phyloP scores from a whole-genome alignment of 2,329 filamentous ascomycete genomes.

The Samsoniella hepiali region DNA sequence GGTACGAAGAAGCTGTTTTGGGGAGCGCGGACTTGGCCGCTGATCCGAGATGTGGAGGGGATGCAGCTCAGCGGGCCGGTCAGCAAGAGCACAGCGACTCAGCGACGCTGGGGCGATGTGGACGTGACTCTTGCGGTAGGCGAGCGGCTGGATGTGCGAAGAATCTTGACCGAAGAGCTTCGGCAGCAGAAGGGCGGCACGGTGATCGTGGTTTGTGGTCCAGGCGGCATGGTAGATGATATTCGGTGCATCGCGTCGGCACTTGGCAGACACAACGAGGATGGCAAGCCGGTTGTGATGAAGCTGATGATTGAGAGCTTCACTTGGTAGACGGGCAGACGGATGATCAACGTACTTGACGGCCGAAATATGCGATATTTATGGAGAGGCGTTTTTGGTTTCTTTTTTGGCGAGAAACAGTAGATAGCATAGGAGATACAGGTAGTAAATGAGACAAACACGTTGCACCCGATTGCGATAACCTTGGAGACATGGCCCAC shows the following conservation, averaged over 20 bases:
- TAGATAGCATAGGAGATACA: background rate
- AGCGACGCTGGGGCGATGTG: constrained; percentile 27
- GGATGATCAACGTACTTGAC: background rate
- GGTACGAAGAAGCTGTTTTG: constrained; percentile 31
- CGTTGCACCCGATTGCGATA: background rate
- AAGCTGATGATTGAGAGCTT: constrained; percentile 19
- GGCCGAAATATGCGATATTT: background rate
- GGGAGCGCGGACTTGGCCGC: constrained; percentile 26
- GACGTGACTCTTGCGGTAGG: constrained; percentile 30
- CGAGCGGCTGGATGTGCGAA: constrained; percentile 27
- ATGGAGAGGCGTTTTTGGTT: background rate
- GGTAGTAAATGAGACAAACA: constrained; percentile 4
- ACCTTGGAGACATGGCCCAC: background rate
- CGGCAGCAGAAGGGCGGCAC: constrained; percentile 24
- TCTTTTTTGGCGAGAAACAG: background rate
- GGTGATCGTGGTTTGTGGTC: constrained; percentile 30
- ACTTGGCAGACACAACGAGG: constrained; percentile 14
- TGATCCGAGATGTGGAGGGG: constrained; percentile 28
- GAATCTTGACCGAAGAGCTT: constrained; percentile 28
- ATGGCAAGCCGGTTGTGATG: constrained; percentile 10
- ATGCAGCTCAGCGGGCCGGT: constrained; percentile 23
- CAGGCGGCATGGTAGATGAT: constrained; percentile 30
- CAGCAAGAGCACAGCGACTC: background rate
- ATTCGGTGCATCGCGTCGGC: constrained; percentile 22
- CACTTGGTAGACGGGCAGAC: constrained; percentile 14